Conservation (phyloP, 805 yeast species). For the Zygotorulaspora sp. region DNA sequence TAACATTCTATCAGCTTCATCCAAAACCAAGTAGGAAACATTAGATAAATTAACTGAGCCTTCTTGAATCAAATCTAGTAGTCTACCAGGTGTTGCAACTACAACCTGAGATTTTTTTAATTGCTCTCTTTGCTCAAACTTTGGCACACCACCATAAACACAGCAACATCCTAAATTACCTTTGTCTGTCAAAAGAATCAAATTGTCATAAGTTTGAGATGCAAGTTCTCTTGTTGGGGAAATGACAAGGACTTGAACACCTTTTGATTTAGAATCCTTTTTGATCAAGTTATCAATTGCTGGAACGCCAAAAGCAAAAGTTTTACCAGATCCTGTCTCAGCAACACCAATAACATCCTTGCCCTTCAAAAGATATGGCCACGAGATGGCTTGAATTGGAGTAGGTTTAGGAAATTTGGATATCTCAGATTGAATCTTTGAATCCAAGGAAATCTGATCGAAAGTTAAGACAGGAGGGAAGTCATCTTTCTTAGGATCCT, state of each 20-base stretch:
- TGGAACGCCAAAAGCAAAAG: slow-evolving; percentile 96
- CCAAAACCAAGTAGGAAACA: slow-evolving; percentile 79
- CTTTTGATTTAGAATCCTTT: slow-evolving; percentile 29
- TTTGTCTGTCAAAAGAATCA: slow-evolving; percentile 56
- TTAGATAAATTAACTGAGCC: slow-evolving; percentile 67
- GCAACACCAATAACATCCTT: slow-evolving; percentile 95
- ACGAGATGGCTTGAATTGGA: slow-evolving; percentile 89
- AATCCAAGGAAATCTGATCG: slow-evolving; percentile 51
- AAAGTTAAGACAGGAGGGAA: slow-evolving; percentile 71
- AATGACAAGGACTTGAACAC: slow-evolving; percentile 72
- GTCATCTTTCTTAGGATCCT: slow-evolving; percentile 52
- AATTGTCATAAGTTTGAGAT: slow-evolving; percentile 83
- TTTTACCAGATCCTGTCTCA: slow-evolving; percentile 97
- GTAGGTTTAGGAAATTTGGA: slow-evolving; percentile 83
- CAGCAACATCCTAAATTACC: slow-evolving; percentile 70
- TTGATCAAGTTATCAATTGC: slow-evolving; percentile 68
- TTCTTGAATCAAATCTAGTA: slow-evolving; percentile 84
- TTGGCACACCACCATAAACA: slow-evolving; percentile 96
- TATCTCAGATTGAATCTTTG: slow-evolving; percentile 55
- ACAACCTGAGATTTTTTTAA: slow-evolving; percentile 69
- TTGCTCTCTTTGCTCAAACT: slow-evolving; percentile 78
- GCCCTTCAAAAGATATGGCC: slow-evolving; percentile 82
- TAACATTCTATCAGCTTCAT: slow-evolving; percentile 98
- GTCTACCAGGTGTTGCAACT: slow-evolving; percentile 97
- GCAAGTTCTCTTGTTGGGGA: slow-evolving; percentile 99